Base-by-base conservation (phyloP, 2,329 filamentous ascomycete species). In the Pseudogymnoascus sp. region DNA sequence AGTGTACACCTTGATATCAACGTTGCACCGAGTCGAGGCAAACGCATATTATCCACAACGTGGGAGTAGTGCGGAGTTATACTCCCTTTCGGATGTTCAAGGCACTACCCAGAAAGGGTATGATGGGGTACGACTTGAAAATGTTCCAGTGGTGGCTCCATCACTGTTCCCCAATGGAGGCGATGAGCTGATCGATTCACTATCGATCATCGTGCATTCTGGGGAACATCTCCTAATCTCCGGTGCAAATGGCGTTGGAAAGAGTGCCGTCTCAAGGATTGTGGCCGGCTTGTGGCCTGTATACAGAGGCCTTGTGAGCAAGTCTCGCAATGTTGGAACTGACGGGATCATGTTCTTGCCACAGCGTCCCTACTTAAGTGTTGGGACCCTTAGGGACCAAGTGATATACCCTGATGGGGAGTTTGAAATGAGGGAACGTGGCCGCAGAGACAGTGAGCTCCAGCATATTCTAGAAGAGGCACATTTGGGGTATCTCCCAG, bases 291-390 rank as follows among this genome's bases (percentile, higher is more conserved):
- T 99, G 8, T 99, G 95, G 94, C 95, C 94, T 0, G 88, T 95
- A 0, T 99, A 97, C 71, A 88, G 94, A 45, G 94, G 94, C 2
- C 79, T 99, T 2, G 90, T 96, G 15, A 95, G 89, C 61, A 84
- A 92, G 1, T 92, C 94, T 2, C 90, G 94, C 69, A 81, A 77
- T 37, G 82, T 83, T 39, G 91, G 91, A 37, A 81, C 86, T 63
- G 92, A 97, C 65, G 94, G 94, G 61, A 95, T 99, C 75, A 97
- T 99, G 92, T 97, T 99, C 75, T 80, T 99, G 9, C 94, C 94
- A 0, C 94, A 99, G 72, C 82, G 92, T 13, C 91, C 92, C 0
- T 97, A 97, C 69, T 82, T 97, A 33, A 92, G 86, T 71, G 88
- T 92, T 19, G 94, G 94, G 34, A 97, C 94, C 1, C 79, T 97